A percentile compares a stretch with the other conserved stretches of the same genome.
Conservation (phyloP, 305 asterid genomes). For the Fraxinus baroniana region DNA sequence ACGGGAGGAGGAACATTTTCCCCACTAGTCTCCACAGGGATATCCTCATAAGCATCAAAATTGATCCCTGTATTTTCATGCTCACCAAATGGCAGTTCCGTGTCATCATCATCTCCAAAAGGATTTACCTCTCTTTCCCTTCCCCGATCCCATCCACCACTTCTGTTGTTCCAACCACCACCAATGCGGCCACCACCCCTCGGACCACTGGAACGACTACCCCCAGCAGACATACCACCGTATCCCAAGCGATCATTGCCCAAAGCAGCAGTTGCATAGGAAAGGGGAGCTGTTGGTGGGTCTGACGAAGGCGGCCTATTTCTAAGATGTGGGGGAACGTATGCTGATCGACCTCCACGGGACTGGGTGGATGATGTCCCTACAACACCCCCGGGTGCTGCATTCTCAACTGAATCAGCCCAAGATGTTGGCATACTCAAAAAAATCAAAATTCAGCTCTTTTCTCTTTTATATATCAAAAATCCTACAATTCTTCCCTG, state of each 20-base stretch:
- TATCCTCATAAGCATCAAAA: constrained; percentile 96
- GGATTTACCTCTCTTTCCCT: constrained; percentile 85
- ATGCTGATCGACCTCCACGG: constrained; percentile 44
- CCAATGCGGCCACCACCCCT: constrained; percentile 47
- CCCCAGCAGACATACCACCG: constrained; percentile 46
- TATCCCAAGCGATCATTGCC: constrained; percentile 53
- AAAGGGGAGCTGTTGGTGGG: constrained; percentile 43
- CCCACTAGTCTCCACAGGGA: constrained; percentile 97
- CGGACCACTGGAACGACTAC: constrained; percentile 50
- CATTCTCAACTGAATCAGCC: constrained; percentile 78
- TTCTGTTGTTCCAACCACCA: constrained; percentile 64
- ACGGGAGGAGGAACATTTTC: constrained; percentile 86
- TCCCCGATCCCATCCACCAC: constrained; percentile 67
- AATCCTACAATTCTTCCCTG: constrained; percentile 24
- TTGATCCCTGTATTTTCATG: constrained; percentile 76
- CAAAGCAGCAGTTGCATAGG: constrained; percentile 44
- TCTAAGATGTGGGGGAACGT: constrained; percentile 91
- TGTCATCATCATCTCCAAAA: constrained; percentile 49
- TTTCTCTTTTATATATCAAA: constrained; percentile 26
- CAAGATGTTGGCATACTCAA: constrained; percentile 82
- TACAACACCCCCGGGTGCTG: constrained; percentile 45
- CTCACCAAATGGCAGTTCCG: constrained; percentile 44
- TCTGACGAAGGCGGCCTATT: constrained; percentile 59
- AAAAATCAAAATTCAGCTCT: constrained; percentile 33
- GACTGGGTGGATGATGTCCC: constrained; percentile 26